A percentile compares a stretch with the other conserved stretches of the same genome.
Conservation (phyloP, 2,329 filamentous ascomycete species). For the Cercospora sesami region DNA sequence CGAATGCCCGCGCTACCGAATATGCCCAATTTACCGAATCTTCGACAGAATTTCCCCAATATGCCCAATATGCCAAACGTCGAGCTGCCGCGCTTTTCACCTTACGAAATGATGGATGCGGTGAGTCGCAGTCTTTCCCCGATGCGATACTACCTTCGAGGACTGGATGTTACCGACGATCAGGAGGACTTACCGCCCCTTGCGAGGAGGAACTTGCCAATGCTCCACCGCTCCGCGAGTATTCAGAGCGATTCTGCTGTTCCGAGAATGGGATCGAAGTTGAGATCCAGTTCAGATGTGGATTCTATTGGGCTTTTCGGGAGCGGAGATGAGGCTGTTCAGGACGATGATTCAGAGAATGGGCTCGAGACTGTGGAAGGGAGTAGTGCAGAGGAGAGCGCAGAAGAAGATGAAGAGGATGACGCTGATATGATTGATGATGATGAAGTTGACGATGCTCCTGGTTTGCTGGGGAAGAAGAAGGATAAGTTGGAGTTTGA, state of each 20-base stretch:
- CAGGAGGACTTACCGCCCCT: not conserved
- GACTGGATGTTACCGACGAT: slow-evolving; percentile 32
- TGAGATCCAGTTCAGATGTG: slow-evolving; percentile 15
- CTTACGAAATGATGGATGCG: slow-evolving; percentile 50
- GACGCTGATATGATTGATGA: slow-evolving; percentile 6
- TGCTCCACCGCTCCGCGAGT: slow-evolving; percentile 16
- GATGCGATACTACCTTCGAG: slow-evolving; percentile 48
- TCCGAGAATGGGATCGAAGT: slow-evolving; percentile 21
- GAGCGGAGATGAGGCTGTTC: slow-evolving; percentile 36
- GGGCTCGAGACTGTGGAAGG: slow-evolving; percentile 24
- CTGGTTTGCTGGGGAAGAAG: not conserved
- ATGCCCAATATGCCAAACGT: slow-evolving; percentile 33
- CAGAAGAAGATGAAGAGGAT: slow-evolving; percentile 17
- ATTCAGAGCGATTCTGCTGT: slow-evolving; percentile 21
- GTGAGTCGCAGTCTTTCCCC: slow-evolving; percentile 48
- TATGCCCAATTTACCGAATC: slow-evolving; percentile 27
- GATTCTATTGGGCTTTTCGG: slow-evolving; percentile 29
- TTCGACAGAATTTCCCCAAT: slow-evolving; percentile 22
- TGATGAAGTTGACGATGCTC: slow-evolving; percentile 11
- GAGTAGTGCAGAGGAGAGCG: slow-evolving; percentile 22
- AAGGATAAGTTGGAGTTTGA: slow-evolving; percentile 23
- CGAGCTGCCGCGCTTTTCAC: slow-evolving; percentile 44
- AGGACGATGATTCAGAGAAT: slow-evolving; percentile 38
- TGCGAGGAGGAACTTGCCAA: not conserved
- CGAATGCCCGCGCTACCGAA: slow-evolving; percentile 36